phyloP scores from a whole-genome alignment of 345 rosid genomes.

The Erodium maritimum region DNA sequence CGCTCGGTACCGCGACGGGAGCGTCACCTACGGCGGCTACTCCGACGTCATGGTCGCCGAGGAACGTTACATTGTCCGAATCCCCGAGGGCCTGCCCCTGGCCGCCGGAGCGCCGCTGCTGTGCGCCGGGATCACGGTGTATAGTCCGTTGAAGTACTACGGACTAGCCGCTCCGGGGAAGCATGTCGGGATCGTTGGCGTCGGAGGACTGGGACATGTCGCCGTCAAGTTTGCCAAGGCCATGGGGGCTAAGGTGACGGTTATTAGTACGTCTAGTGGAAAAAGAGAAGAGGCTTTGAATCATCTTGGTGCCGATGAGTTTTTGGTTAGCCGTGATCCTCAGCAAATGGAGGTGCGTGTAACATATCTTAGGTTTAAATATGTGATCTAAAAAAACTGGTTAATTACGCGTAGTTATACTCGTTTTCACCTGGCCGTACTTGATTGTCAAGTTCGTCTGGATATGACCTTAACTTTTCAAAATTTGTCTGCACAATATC shows the following conservation, averaged over 20 bases:
- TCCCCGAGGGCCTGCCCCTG: constrained; percentile 24
- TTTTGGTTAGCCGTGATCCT: constrained; percentile 16
- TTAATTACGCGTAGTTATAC: too few species aligned
- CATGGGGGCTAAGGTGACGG: constrained; percentile 24
- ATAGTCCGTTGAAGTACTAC: constrained; percentile 21
- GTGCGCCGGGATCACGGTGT: constrained; percentile 32
- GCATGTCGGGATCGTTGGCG: constrained; percentile 30
- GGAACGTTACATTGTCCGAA: constrained; percentile 21
- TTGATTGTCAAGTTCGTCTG: too few species aligned
- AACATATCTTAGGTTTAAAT: too few species aligned
- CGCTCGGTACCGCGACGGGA: constrained; percentile 20
- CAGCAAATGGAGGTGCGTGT: constrained; percentile 13
- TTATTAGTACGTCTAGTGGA: constrained; percentile 31
- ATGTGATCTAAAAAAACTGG: too few species aligned
- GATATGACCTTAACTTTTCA: too few species aligned
- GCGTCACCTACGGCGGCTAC: constrained; percentile 33
- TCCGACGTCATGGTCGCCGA: constrained; percentile 24
- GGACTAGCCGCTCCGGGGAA: constrained; percentile 17
- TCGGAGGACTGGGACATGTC: constrained; percentile 34
- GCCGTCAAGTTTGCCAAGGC: constrained; percentile 38
- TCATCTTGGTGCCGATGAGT: constrained; percentile 29
- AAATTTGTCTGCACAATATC: too few species aligned
- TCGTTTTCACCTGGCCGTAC: too few species aligned
- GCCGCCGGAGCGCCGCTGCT: constrained; percentile 30
- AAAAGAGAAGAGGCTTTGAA: constrained; percentile 22